These are phyloP conservation scores for Rosa rugosa DNA, from an alignment of 306 rosid genomes.

Conservation along the genomic window DNA sequence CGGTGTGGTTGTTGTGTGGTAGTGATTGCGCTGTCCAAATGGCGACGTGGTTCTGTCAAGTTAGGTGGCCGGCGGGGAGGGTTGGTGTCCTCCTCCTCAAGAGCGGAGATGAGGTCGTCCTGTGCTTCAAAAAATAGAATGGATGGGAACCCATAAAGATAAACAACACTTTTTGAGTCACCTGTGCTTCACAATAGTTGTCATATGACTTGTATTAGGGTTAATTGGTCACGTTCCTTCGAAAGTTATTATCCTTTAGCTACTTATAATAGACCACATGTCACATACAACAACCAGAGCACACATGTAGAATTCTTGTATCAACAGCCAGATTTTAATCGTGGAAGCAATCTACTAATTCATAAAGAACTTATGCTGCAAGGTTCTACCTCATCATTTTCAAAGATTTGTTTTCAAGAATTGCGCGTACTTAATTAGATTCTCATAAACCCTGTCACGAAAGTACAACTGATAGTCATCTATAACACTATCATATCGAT, in stretches of 20 bases:
- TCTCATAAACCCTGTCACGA: background rate
- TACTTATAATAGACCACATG: background rate
- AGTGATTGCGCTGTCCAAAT: too few relatives aligned
- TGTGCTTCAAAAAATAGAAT: too few relatives aligned
- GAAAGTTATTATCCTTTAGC: background rate
- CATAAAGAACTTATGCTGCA: background rate
- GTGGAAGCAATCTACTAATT: background rate
- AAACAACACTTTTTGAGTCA: background rate
- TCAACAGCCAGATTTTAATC: background rate
- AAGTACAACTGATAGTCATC: too few relatives aligned
- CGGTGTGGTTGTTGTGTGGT: too few relatives aligned
- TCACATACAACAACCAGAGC: background rate
- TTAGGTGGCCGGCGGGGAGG: too few relatives aligned
- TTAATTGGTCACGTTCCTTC: background rate
- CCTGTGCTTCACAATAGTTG: background rate
- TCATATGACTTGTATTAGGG: background rate
- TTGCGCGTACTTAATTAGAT: background rate
- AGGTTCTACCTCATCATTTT: background rate
- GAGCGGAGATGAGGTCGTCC: too few relatives aligned
- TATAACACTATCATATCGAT: background rate
- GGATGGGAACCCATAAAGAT: background rate
- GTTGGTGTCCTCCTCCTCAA: too few relatives aligned
- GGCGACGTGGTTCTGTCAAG: too few relatives aligned
- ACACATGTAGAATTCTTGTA: background rate
- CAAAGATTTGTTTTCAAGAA: background rate